phyloP scores from a whole-genome alignment of 441 rosid species.

The Cnidoscolus chayamansa region DNA sequence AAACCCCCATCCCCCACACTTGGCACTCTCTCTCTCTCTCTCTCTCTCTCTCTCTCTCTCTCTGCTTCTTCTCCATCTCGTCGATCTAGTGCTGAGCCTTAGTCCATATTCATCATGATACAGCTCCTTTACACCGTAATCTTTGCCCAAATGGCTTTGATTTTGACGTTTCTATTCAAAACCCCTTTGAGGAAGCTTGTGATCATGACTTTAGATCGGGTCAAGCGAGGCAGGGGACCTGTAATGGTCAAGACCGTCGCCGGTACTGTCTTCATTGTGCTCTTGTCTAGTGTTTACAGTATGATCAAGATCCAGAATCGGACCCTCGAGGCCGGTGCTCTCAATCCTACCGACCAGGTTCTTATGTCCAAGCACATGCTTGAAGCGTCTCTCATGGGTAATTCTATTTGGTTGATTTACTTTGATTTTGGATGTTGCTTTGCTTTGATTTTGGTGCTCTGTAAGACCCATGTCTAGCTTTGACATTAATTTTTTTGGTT shows the following conservation, averaged over 20 bases:
- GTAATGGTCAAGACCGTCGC: conserved; percentile 62
- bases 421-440: no score
- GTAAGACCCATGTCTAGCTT: no score
- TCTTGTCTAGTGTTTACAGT: conserved; percentile 54
- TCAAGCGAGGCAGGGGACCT: conserved; percentile 84
- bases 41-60: neutral
- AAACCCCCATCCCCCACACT: neutral
- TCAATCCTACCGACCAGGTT: conserved; percentile 81
- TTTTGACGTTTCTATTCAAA: conserved; percentile 62
- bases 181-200: conserved; percentile 76
- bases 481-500: neutral
- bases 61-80: neutral
- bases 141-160: conserved; percentile 57
- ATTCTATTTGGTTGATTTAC: neutral
- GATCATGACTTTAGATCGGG: conserved; percentile 57
- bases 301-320: conserved; percentile 56
- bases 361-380: conserved; percentile 69
- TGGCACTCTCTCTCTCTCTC: neutral
- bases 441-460: neutral
- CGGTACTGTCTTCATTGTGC: conserved; percentile 52
- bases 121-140: conserved; percentile 62
- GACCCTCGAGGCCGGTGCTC: conserved; percentile 45
- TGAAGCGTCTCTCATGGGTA: conserved; percentile 91
- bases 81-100: no score
- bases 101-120: conserved; percentile 37